phyloP scores from a whole-genome alignment of 192 early-diverging fungal species.

The Entomortierella lignicola region DNA sequence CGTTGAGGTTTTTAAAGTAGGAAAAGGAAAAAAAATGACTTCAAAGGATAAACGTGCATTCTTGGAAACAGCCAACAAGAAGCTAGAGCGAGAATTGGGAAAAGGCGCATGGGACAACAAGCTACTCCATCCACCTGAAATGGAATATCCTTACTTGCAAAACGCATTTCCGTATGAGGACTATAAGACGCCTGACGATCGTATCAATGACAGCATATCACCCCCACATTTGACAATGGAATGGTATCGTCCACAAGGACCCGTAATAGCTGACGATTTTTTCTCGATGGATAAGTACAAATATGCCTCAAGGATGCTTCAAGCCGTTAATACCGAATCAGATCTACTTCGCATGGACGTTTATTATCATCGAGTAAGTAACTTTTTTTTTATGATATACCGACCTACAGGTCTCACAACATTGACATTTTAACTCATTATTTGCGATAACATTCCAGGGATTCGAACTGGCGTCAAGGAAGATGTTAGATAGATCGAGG shows the following conservation, averaged over 20 bases:
- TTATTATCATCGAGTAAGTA: constrained; percentile 29
- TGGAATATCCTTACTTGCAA: constrained; percentile 29
- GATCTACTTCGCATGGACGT: constrained; percentile 23
- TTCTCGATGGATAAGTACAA: constrained; percentile 25
- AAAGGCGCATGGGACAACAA: background rate
- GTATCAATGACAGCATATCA: background rate
- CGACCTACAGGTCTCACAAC: background rate
- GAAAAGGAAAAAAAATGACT: no score
- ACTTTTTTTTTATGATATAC: background rate
- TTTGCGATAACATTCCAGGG: constrained; percentile 25
- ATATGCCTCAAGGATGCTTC: constrained; percentile 12
- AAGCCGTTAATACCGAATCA: background rate
- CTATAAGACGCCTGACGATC: constrained; percentile 4
- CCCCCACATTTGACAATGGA: background rate
- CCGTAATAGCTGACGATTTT: constrained; percentile 6
- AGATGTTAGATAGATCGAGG: constrained; percentile 21
- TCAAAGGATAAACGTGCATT: background rate
- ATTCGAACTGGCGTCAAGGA: constrained; percentile 29
- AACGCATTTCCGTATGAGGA: constrained; percentile 20
- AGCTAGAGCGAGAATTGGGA: background rate
- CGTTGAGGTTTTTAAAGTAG: no score
- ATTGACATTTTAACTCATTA: background rate
- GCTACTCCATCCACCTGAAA: background rate
- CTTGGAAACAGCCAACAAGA: background rate
- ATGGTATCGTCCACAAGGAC: constrained; percentile 27